phyloP scores from a whole-genome alignment of 345 rosid genomes.

The Camelina laxa region DNA sequence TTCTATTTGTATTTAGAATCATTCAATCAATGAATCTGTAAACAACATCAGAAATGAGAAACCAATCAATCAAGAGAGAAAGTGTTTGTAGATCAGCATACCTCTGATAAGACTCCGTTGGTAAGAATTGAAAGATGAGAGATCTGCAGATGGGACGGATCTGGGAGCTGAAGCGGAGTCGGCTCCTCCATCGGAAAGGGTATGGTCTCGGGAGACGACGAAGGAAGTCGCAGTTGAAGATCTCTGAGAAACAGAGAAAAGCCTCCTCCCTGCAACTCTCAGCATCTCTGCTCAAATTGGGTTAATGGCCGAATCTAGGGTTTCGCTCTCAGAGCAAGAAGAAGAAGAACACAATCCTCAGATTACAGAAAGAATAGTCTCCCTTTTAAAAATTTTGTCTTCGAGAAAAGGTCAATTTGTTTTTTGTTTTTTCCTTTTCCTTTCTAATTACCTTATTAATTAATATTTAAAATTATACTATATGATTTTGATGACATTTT shows the following conservation, averaged over 20 bases:
- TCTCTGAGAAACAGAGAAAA: constrained; percentile 58
- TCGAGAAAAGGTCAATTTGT: neutral
- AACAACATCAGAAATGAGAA: constrained; percentile 12
- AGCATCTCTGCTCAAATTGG: constrained; percentile 56
- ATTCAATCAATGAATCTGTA: neutral
- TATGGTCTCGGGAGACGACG: constrained; percentile 44
- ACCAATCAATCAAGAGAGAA: neutral
- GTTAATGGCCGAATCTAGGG: constrained; percentile 39
- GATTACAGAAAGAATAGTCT: constrained; percentile 25
- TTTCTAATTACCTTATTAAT: neutral
- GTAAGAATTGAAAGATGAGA: constrained; percentile 37
- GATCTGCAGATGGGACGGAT: constrained; percentile 47
- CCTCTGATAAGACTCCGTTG: constrained; percentile 62
- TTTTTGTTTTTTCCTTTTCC: neutral
- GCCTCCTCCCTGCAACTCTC: constrained; percentile 79
- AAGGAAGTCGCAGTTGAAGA: constrained; percentile 50
- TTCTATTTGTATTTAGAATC: too few relatives aligned
- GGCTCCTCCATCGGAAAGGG: constrained; percentile 31
- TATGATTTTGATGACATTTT: neutral
- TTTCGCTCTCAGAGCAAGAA: constrained; percentile 15
- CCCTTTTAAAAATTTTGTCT: neutral
- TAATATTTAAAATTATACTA: neutral
- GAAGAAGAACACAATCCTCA: constrained; percentile 17
- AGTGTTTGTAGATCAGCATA: constrained; percentile 27
- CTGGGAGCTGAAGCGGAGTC: constrained; percentile 34